These are phyloP conservation scores for Pichia thaimueangensis DNA, from an alignment of 805 yeast species.

Conservation along the genomic window DNA sequence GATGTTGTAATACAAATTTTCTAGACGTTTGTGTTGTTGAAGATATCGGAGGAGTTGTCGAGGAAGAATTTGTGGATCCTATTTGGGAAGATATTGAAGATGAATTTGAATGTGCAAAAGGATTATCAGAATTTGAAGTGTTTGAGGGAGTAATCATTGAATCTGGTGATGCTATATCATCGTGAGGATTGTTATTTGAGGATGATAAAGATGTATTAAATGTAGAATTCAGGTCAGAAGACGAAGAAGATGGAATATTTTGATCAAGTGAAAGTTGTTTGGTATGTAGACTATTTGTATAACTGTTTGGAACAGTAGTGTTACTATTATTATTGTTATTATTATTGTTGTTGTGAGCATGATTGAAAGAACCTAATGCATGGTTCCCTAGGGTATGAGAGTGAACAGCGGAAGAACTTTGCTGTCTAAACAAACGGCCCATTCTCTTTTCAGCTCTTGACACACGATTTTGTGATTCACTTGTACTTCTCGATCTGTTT, in stretches of 20 bases:
- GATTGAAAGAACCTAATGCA: background rate
- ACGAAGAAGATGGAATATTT: background rate
- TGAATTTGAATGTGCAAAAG: slow-evolving; percentile 13
- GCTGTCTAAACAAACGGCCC: slow-evolving; percentile 29
- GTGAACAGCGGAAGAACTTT: slow-evolving; percentile 10
- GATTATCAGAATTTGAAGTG: too few species aligned
- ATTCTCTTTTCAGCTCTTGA: slow-evolving; percentile 30
- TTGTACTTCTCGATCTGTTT: slow-evolving; percentile 24
- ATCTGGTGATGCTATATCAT: too few species aligned
- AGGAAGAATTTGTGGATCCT: slow-evolving; percentile 10
- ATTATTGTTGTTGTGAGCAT: background rate
- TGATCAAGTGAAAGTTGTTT: background rate
- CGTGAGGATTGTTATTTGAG: slow-evolving; percentile 3
- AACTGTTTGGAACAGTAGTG: background rate
- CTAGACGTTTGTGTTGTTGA: slow-evolving; percentile 13
- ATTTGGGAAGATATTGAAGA: slow-evolving; percentile 14
- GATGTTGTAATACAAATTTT: slow-evolving; percentile 9
- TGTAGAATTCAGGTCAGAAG: too few species aligned
- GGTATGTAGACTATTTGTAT: too few species aligned
- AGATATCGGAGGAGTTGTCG: slow-evolving; percentile 5
- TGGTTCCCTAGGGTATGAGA: slow-evolving; percentile 6
- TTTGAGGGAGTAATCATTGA: too few species aligned
- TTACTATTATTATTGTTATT: background rate
- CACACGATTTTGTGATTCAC: slow-evolving; percentile 24
- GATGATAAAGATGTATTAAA: too few species aligned